Percentiles rank a stretch among this genome's conserved stretches.
Evolutionary conservation across 345 rosid species (phyloP).

Genomic region (Carallia brachiata): DNA sequence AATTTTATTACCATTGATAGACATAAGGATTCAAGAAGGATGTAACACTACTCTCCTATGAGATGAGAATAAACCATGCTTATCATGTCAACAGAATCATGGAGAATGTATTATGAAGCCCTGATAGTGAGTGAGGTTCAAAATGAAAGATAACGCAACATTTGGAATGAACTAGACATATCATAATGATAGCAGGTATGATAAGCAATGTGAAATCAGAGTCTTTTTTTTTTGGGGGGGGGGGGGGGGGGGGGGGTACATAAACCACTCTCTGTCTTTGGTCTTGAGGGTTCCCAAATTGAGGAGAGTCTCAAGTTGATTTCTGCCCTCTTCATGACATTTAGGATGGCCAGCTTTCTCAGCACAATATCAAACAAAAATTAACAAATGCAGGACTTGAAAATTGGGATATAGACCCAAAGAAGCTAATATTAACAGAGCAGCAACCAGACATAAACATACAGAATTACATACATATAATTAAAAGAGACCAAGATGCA

Average conservation of each 20-base stretch:
- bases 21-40: neutral
- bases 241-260: neutral
- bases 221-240: no score
- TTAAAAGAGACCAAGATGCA: neutral
- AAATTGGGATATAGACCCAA: neutral
- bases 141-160: neutral
- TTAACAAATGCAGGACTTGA: neutral
- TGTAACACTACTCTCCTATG: neutral
- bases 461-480: neutral
- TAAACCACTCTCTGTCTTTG: neutral
- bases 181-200: no score
- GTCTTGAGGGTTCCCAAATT: no score
- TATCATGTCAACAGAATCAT: neutral
- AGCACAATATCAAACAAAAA: neutral
- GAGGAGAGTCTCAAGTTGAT: no score
- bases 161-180: neutral
- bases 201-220: neutral
- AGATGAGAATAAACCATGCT: neutral
- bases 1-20: neutral
- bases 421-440: neutral
- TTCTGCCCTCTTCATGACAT: neutral
- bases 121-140: neutral
- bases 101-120: neutral
- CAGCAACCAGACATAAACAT: neutral
- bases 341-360: neutral